Evolutionary conservation across 169 alveolate species (phyloP), one percentile per base, ranked within the genome.

Genomic region (Plasmodium berghei): DNA sequence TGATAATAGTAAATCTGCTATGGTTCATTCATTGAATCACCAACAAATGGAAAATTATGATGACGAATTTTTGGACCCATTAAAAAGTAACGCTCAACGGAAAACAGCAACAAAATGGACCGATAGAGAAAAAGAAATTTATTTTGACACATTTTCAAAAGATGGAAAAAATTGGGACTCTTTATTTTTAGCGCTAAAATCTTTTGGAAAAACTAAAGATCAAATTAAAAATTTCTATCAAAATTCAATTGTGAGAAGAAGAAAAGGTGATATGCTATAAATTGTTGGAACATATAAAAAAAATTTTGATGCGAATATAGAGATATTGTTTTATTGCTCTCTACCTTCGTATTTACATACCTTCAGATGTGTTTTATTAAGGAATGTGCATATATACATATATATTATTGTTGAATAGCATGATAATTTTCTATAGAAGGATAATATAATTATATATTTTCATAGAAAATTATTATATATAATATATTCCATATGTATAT

Each of bases 121-220:
- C 12, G 75, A 63, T 42, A 67, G 73, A 34, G 94, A 90, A 72
- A 90, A 90, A 64, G 63, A 72, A 66, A 83, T 71, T 45, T 90
- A 90, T 66, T 72, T 59, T 20, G 70, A 55, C 18, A 55, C 86
- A 1, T 85, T 70, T 58, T 61, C 58, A 42, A 49, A 46, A 40
- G 85, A 90, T 24, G 94, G 94, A 49, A 90, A 90, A 64, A 89
- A 90, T 64, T 90, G 94, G 94, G 74, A 49, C 20, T 55, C 89
- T 63, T 55, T 90, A 28, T 72, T 26, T 28, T 55, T 10, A 28
- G 94, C 92, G 0, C 52, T 90, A 52, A 55, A 72, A n/a, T 83
- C 91, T 5, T 90, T 71, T 80, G 94, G 94, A 6, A 90, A 90
- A 83, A 69, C 94, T 0, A 64, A 74, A 73, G 94, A 90, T 26